Conservation (phyloP, 805 yeast species). For the Ogataea corticis region DNA sequence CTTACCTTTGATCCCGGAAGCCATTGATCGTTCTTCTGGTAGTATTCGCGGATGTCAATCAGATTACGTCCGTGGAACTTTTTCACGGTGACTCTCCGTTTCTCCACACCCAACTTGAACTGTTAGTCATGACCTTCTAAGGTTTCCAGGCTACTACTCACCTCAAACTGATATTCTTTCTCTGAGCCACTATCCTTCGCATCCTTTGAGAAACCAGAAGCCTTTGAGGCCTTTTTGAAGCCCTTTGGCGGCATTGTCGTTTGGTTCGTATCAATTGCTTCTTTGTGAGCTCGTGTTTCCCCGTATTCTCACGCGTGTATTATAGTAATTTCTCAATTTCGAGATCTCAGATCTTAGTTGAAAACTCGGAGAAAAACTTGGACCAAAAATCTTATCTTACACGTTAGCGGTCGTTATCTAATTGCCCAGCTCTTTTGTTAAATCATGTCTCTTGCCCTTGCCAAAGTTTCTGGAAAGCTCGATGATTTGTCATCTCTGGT, state of each 20-base stretch:
- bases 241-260: slow-evolving; percentile 1
- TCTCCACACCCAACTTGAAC: slow-evolving; percentile 39
- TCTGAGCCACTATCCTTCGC: not conserved
- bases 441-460: slow-evolving; percentile 23
- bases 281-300: too few relatives aligned
- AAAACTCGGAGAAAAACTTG: too few relatives aligned
- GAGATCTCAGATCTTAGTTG: not conserved
- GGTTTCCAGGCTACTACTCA: too few relatives aligned
- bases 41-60: slow-evolving; percentile 85
- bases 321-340: not conserved
- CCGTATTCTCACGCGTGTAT: not conserved
- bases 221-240: slow-evolving; percentile 9
- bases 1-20: slow-evolving; percentile 77
- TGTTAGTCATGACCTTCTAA: slow-evolving; percentile 6
- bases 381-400: not conserved
- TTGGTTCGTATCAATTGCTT: too few relatives aligned
- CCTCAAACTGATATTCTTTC: slow-evolving; percentile 22
- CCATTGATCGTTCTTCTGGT: slow-evolving; percentile 55
- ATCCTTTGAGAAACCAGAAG: slow-evolving; percentile 5
- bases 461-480: slow-evolving; percentile 28
- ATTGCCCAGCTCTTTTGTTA: too few relatives aligned
- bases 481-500: slow-evolving; percentile 55
- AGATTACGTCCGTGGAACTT: slow-evolving; percentile 65
- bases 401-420: not conserved
- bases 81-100: slow-evolving; percentile 71